Evolutionary conservation across 1,139 yeast genomes (phyloP), one percentile per base, ranked within the genome.

Genomic region (Debaryomycetaceae sp.): DNA sequence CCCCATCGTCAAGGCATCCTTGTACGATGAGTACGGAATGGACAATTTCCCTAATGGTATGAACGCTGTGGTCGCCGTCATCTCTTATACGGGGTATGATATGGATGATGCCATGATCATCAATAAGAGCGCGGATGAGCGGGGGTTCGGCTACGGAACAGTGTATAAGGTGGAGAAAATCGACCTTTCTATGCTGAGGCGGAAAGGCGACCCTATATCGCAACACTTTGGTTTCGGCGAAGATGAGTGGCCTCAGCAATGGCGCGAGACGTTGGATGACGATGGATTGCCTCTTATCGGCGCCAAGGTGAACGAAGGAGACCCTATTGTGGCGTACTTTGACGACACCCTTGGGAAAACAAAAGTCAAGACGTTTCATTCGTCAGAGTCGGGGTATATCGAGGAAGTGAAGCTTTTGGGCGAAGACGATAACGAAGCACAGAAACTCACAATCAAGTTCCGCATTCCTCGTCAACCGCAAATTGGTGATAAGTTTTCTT

Each of bases 41-140:
- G 99, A 90, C 53, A 83, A 86, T 53, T 90, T 85, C 74, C 99
- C 99, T 39, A 92, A 92, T 53, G 99, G 99, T 53, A 86, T 85
- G 43, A 90, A 90, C 49, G 98, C 98, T 3, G 95, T 90, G 34
- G 99, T 90, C 38, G 99, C 99, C 1, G 99, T 90, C 43, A 90
- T 90, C 49, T 86, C 98, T 0, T 90, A 90, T 55, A 92, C 99
- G 5, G 98, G 98, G 44, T 90, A 90, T 52, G 99, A 90, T 81
- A 90, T 90, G 98, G 77, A 90, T 62, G 99, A 90, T 59, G 99
- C 98, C 51, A 90, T 90, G 98, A 90, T 90, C 49, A 75, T 90
- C 46, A 92, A 90, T 58, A 90, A 90, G 56, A 80, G 94, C 28
- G 95, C 97, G 0, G 93, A 87, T 48, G 99, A 90, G 60, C 73